Conservation (phyloP, 2,329 filamentous ascomycete species). For the Pestalotiopsis sp. region DNA sequence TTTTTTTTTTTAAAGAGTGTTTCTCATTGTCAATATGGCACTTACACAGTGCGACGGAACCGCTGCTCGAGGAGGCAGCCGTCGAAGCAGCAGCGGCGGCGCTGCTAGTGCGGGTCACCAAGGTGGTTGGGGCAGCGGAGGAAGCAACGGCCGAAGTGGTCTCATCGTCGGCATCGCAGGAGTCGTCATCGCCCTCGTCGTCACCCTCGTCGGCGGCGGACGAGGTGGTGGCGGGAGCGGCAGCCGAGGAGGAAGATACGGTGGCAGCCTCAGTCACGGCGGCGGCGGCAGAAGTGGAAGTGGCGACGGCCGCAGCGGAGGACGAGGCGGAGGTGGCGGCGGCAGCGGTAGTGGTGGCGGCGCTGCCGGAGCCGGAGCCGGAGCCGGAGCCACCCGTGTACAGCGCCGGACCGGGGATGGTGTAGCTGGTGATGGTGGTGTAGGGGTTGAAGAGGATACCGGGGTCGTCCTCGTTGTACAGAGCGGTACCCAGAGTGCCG, state of each 20-base stretch:
- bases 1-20: too few species aligned
- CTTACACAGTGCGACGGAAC: constrained; percentile 11
- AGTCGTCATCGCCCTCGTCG: not conserved
- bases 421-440: constrained; percentile 26
- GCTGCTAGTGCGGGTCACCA: constrained; percentile 13
- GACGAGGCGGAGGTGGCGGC: not conserved
- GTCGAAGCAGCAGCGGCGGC: constrained; percentile 5
- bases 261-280: not conserved
- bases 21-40: too few species aligned
- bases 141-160: not conserved
- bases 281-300: not conserved
- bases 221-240: constrained; percentile 6
- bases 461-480: constrained; percentile 56
- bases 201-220: not conserved
- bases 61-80: constrained; percentile 9
- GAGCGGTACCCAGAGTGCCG: constrained; percentile 50
- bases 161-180: constrained; percentile 10
- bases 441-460: constrained; percentile 61
- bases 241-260: not conserved
- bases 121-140: constrained; percentile 14
- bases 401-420: constrained; percentile 26
- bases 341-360: not conserved
- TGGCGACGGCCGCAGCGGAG: not conserved
- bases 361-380: not conserved
- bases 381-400: constrained; percentile 11